Percentiles rank a stretch among this genome's conserved stretches.
phyloP scores from a whole-genome alignment of 257 asterid genomes.

The Phtheirospermum japonicum region DNA sequence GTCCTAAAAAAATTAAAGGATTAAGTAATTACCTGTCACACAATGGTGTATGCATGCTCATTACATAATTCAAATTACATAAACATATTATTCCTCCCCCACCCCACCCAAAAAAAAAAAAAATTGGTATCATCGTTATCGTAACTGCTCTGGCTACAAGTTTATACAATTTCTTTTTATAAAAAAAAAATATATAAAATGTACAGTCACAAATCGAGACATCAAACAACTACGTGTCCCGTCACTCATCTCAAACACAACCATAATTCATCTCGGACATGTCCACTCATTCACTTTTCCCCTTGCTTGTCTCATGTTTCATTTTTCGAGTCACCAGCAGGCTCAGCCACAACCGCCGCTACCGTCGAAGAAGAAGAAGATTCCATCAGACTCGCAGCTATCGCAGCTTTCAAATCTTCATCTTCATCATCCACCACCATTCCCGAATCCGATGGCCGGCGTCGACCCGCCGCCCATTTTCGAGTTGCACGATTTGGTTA shows the following conservation, averaged over 20 bases:
- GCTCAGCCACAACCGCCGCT: not conserved
- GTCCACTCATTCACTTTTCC: slow-evolving; percentile 29
- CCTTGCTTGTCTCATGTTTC: slow-evolving; percentile 28
- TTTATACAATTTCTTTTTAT: slow-evolving; percentile 21
- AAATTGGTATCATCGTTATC: not conserved
- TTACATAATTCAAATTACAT: too few species aligned
- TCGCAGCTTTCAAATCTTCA: slow-evolving; percentile 94
- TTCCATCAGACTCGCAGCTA: slow-evolving; percentile 87
- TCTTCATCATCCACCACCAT: slow-evolving; percentile 55
- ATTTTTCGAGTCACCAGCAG: slow-evolving; percentile 19
- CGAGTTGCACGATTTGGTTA: slow-evolving; percentile 60
- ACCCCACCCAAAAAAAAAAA: too few species aligned
- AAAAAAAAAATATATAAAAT: slow-evolving; percentile 16
- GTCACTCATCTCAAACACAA: too few species aligned
- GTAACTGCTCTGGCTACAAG: not conserved
- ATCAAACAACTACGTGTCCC: slow-evolving; percentile 5
- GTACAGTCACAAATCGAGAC: slow-evolving; percentile 18
- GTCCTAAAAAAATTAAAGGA: too few species aligned
- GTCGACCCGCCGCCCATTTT: slow-evolving; percentile 14
- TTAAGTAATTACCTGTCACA: not conserved
- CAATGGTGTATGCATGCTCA: not conserved
- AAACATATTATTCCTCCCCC: not conserved
- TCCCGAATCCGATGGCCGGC: not conserved
- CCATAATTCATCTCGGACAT: slow-evolving; percentile 7
- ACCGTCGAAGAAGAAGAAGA: slow-evolving; percentile 47